phyloP scores from a whole-genome alignment of 441 rosid genomes.

The Bocquillonia castaneifolia region DNA sequence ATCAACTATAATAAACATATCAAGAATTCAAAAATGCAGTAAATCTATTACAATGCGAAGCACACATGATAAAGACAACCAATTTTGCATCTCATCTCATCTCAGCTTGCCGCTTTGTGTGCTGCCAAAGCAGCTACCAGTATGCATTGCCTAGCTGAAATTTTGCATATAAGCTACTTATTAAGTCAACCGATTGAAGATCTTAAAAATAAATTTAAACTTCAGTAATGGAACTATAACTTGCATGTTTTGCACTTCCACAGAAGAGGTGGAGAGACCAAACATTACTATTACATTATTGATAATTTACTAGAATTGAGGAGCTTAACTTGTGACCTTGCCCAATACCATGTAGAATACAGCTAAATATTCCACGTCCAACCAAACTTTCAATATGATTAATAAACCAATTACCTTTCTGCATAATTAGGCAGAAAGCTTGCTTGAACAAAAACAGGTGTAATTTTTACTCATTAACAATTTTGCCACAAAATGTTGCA shows the following conservation, averaged over 20 bases:
- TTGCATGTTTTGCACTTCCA: neutral
- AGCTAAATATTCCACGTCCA: neutral
- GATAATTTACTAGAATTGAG: neutral
- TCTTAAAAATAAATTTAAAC: neutral
- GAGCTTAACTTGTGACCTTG: neutral
- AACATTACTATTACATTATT: neutral
- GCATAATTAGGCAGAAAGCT: neutral
- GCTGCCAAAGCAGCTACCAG: neutral
- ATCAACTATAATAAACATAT: constrained; percentile 22
- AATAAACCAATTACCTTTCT: neutral
- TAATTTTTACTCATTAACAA: neutral
- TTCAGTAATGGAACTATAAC: neutral
- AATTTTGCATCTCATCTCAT: neutral
- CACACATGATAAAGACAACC: constrained; percentile 5
- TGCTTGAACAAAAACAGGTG: neutral
- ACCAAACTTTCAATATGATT: neutral
- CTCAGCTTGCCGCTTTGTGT: neutral
- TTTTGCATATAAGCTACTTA: neutral
- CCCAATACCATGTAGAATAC: neutral
- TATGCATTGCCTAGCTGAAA: neutral
- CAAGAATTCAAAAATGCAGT: constrained; percentile 12
- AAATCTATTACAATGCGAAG: neutral
- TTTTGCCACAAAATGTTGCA: neutral
- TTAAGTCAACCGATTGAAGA: neutral
- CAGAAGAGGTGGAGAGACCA: neutral